Evolutionary conservation across 2,329 filamentous ascomycete species (phyloP).

Genomic region (Arthrobotrys musiformis): DNA sequence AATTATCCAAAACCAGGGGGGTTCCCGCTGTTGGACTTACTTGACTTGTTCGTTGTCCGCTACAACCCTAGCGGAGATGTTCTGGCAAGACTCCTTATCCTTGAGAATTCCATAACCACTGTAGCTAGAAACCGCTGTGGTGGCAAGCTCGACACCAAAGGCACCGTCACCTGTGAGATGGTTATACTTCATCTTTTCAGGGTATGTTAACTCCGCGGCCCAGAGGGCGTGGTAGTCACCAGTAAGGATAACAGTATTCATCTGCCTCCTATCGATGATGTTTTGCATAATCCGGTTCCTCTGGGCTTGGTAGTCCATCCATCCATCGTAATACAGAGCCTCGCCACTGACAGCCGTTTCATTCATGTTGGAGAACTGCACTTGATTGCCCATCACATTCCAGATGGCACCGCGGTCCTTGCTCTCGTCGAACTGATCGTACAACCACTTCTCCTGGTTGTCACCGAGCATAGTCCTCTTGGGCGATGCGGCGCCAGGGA

Average conservation of each 20-base stretch:
- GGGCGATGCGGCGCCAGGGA: slow-evolving; percentile 73
- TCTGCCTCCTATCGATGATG: slow-evolving; percentile 54
- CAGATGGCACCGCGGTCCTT: slow-evolving; percentile 75
- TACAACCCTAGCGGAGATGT: slow-evolving; percentile 38
- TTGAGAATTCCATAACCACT: slow-evolving; percentile 52
- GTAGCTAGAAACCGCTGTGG: slow-evolving; percentile 56
- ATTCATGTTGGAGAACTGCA: slow-evolving; percentile 71
- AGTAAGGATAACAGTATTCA: slow-evolving; percentile 56
- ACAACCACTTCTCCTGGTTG: slow-evolving; percentile 80
- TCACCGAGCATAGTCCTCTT: slow-evolving; percentile 75
- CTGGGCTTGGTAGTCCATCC: slow-evolving; percentile 57
- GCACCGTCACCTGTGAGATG: slow-evolving; percentile 55
- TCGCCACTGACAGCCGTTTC: slow-evolving; percentile 54
- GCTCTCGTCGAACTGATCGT: slow-evolving; percentile 70
- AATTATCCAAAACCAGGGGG: slow-evolving; percentile 20
- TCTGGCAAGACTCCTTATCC: slow-evolving; percentile 38
- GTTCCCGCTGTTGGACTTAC: slow-evolving; percentile 34
- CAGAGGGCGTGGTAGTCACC: slow-evolving; percentile 57
- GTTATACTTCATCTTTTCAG: slow-evolving; percentile 55
- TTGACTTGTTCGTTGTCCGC: slow-evolving; percentile 53
- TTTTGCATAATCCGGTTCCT: slow-evolving; percentile 55
- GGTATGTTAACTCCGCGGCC: slow-evolving; percentile 56
- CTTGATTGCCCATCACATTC: slow-evolving; percentile 77
- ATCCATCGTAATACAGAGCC: slow-evolving; percentile 57
- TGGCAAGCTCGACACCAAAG: slow-evolving; percentile 57